Evolutionary conservation across 805 yeast species (phyloP).

Genomic region (Metschnikowia corniflorae): DNA sequence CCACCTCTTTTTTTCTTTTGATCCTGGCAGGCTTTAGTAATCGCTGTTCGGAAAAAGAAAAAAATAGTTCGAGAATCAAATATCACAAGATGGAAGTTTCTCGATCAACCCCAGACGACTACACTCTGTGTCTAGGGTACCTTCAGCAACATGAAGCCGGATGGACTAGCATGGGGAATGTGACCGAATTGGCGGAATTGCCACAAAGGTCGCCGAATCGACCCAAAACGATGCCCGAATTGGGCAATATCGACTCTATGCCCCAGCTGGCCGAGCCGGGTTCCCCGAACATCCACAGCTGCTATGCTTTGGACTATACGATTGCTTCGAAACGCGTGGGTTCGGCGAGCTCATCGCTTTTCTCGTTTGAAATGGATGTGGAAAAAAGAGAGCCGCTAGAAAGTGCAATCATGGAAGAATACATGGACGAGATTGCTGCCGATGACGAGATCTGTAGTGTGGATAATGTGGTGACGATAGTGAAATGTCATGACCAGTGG

Average conservation of each 20-base stretch:
- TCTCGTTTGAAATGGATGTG: slow-evolving; percentile 5
- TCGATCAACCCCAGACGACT: no score
- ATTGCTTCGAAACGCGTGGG: slow-evolving; percentile 3
- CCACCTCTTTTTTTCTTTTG: no score
- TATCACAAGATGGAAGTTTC: no score
- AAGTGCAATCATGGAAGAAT: slow-evolving; percentile 13
- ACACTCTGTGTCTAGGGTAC: not conserved
- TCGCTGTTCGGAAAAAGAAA: no score
- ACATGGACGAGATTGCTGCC: slow-evolving; percentile 18
- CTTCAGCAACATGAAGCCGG: not conserved
- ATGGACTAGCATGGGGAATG: no score
- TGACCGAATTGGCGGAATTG: no score
- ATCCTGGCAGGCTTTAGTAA: no score
- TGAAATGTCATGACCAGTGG: slow-evolving; percentile 17
- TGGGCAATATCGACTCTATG: not conserved
- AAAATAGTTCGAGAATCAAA: no score
- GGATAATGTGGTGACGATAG: slow-evolving; percentile 25
- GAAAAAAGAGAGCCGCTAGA: slow-evolving; percentile 1
- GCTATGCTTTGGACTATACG: slow-evolving; percentile 10
- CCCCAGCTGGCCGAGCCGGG: not conserved
- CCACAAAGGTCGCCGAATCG: slow-evolving; percentile 15
- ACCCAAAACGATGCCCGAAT: slow-evolving; percentile 3
- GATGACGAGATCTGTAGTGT: slow-evolving; percentile 21
- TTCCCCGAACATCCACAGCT: slow-evolving; percentile 3
- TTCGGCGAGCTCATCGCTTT: slow-evolving; percentile 14